A percentile compares a stretch with the other conserved stretches of the same genome.
These are phyloP conservation scores for Prillingera fragicola DNA, from an alignment of 1,284 basidiomycete species.

Conservation along the genomic window DNA sequence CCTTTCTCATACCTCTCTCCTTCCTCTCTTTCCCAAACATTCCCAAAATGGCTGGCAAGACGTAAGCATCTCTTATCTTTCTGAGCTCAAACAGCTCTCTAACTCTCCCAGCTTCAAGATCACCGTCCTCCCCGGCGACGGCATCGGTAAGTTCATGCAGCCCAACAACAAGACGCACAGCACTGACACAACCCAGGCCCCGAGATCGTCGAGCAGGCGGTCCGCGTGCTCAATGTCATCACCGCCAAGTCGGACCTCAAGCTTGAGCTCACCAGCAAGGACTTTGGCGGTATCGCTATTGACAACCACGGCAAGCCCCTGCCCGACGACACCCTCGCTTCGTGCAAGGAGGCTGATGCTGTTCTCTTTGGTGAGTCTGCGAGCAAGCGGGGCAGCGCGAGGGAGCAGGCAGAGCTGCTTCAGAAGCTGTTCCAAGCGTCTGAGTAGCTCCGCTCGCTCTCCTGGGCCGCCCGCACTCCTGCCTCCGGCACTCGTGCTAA, in stretches of 20 bases:
- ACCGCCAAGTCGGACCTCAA: conserved; percentile 66
- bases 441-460: neutral
- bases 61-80: conserved; percentile 4
- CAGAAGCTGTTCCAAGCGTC: no score
- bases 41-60: conserved; percentile 17
- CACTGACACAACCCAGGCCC: conserved; percentile 60
- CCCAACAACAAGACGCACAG: neutral
- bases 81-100: conserved; percentile 1
- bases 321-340: conserved; percentile 76
- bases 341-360: conserved; percentile 83
- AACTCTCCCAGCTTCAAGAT: conserved; percentile 59
- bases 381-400: neutral
- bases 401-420: no score
- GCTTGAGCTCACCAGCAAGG: conserved; percentile 61
- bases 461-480: no score
- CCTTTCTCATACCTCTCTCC: no score
- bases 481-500: neutral
- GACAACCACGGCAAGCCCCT: conserved; percentile 79
- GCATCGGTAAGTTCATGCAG: conserved; percentile 65
- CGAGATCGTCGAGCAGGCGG: conserved; percentile 84
- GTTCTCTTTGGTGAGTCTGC: conserved; percentile 82
- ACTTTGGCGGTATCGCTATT: conserved; percentile 92
- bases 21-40: neutral
- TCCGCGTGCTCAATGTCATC: conserved; percentile 73
- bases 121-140: conserved; percentile 87